Base-by-base conservation (phyloP, 192 early-diverging fungal genomes). In the Funneliformis geosporum region DNA sequence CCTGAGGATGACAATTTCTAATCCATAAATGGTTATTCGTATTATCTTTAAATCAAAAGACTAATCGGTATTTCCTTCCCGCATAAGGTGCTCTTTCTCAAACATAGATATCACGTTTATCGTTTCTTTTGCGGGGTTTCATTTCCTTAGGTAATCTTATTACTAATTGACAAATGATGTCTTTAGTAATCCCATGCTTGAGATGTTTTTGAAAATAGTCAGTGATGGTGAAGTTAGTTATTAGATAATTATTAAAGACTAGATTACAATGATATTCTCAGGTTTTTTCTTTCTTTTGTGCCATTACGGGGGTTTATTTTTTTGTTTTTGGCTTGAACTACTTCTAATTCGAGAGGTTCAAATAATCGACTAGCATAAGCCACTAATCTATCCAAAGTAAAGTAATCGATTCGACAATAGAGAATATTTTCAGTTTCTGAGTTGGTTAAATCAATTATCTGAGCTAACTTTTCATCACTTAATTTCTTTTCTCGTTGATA, bases 1-100 rank as follows among this genome's bases (percentile, higher is more conserved):
- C n/a, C n/a, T 25, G 64, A 3, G 12, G 66, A 33, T 68, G 66
- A 33, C 66, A 68, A 68, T 68, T 68, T 38, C 66, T 68, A 68
- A 68, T 27, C 16, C 66, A 68, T 28, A 68, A 28, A 28, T 27
- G 25, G 66, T 38, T n/a, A 68, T 1, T n/a, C 8, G 18, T 27
- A 1, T 28, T 28, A 4, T 68, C 25, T 68, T 68, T 27, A 11
- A 68, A 68, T 18, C 66, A 68, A 42, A 68, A 68, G 11, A 67
- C 65, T 67, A 67, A 40, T 28, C 28, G 7, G 28, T 67, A 67
- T 67, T 67, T 67, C 25, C 28, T 67, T 5, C 28, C n/a, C 9
- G 3, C 65, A 67, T 4, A 67, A 2, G 65, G 65, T 14, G 28
- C n/a, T 67, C 65, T 25, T 23, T 67, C 65, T 25, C 65, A 25